Evolutionary conservation across 2,329 filamentous ascomycete genomes (phyloP), one percentile per base, ranked within the genome.

Genomic region (Chaetomium globosum): DNA sequence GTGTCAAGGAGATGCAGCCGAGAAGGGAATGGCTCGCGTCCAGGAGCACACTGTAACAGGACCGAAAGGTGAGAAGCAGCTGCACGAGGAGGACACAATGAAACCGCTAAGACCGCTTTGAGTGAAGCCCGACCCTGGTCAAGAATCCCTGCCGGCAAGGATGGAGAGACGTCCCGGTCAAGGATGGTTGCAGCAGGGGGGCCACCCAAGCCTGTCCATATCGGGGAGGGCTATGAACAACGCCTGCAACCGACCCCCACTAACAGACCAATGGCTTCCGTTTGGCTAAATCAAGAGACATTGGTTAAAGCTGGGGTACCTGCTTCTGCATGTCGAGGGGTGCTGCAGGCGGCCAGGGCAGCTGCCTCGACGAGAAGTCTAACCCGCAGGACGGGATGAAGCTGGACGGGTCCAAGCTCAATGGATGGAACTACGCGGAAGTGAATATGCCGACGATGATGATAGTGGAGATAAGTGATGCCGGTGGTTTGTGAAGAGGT

Each of bases 41-140:
- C 52, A 60, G 53, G 49, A 65, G 67, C 66, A 46, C 64, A 62
- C 63, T 66, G 69, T 66, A 65, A 70, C 71, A 69, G 58, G 65
- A 36, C 68, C 28, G 58, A 54, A 69, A 63, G 56, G 65, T 58
- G 60, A 69, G 65, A 67, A 66, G 65, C 64, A 65, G 59, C 66
- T 70, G 71, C 68, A 70, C 53, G 69, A 65, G 67, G 65, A 59
- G 31, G 63, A 64, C 55, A 66, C 54, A 67, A 64, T 72, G 71
- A 73, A 73, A 72, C 71, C 70, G 70, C 71, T 71, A 69, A 71
- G 70, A 68, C 69, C 69, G 58, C 60, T 68, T 69, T 70, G 59
- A 59, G 66, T 52, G 51, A 66, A 59, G 65, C 13, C 49, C 46
- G 56, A 49, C 33, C 65, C 63, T 59, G 65, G 64, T 58, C 55